Base-by-base conservation (phyloP, 2,329 filamentous ascomycete species). In the Botrytis sinoallii region DNA sequence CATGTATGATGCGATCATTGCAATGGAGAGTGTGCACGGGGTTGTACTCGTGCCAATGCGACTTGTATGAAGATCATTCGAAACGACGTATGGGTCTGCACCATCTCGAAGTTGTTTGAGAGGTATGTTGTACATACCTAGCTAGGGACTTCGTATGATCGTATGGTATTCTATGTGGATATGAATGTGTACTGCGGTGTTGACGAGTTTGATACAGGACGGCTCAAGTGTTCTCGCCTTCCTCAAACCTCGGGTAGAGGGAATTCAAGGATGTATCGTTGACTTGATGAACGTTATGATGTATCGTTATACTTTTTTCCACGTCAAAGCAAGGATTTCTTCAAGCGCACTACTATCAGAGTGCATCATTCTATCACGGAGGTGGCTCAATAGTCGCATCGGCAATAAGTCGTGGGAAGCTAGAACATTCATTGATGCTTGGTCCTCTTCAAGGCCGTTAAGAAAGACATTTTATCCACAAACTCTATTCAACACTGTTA, bases 401-500 rank as follows among this genome's bases (percentile, higher is more conserved):
- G n/a, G 14, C n/a, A 12, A 16, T 14, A 42, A 38, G 16, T 22
- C 18, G 29, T 48, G 29, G 20, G 32, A 55, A 40, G 12, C 48
- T 67, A 16, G 52, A 64, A 40, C 38, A 42, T 40, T 42, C 61
- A 42, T 18, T 42, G 40, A 40, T 52, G 46, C 14, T 38, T 38
- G 32, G 25, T 40, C 32, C 32, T 32, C 22, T 52, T 38, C 52
- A n/a, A 57, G 52, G n/a, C 52, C n/a, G 42, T 35, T 25, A 35
- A 42, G 63, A 42, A 66, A 48, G 48, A 67, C 4, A 20, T 35
- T 57, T 29, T 1, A 6, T 40, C 35, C 46, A 20, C 46, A 22
- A 67, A 67, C 64, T 67, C 25, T 52, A n/a, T 38, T 67, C 42
- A 35, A 66, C 29, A 25, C 44, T 66, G 46, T 29, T 66, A 35